Conservation (phyloP, 352 stramenopile species). For the Globisporangium takayamanum region DNA sequence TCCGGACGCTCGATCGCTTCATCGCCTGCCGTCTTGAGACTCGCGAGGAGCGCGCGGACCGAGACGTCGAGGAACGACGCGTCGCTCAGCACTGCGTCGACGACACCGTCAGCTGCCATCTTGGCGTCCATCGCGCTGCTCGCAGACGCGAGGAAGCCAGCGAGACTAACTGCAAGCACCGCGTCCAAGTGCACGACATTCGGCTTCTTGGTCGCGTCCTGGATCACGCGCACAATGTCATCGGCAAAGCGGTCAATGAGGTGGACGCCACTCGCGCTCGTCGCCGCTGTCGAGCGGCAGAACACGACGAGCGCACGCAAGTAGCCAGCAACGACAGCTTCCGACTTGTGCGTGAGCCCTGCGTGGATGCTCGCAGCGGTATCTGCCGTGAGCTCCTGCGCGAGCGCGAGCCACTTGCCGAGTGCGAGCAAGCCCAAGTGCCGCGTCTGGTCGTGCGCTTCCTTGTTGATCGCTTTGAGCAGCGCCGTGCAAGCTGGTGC, state of each 20-base stretch:
- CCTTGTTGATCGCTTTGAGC: conserved; percentile 72
- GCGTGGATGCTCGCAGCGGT: conserved; percentile 36
- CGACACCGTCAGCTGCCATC: conserved; percentile 48
- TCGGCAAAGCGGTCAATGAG: conserved; percentile 27
- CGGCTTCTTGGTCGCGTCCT: conserved; percentile 72
- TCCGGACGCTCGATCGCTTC: conserved; percentile 40
- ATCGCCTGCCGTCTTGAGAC: conserved; percentile 13
- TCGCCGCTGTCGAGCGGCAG: conserved; percentile 12
- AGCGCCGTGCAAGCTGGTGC: conserved; percentile 38
- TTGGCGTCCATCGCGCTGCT: conserved; percentile 52
- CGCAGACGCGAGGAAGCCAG: conserved; percentile 45
- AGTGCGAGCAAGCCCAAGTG: conserved; percentile 63
- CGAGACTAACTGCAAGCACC: conserved; percentile 58
- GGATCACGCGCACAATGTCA: conserved; percentile 49
- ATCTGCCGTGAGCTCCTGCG: conserved; percentile 39
- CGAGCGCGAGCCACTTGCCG: conserved; percentile 65
- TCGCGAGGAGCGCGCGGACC: conserved; percentile 31
- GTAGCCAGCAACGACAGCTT: conserved; percentile 61
- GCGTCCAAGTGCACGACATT: conserved; percentile 71
- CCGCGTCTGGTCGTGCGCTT: conserved; percentile 79
- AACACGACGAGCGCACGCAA: conserved; percentile 51
- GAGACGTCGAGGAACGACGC: conserved; percentile 48
- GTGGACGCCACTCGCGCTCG: conserved; percentile 15
- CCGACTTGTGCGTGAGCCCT: conserved; percentile 66
- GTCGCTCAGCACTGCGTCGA: conserved; percentile 31